Percentiles rank a stretch among this genome's conserved stretches.
These are phyloP conservation scores for Quercus lobata DNA, from an alignment of 331 rosid species.

Conservation along the genomic window DNA sequence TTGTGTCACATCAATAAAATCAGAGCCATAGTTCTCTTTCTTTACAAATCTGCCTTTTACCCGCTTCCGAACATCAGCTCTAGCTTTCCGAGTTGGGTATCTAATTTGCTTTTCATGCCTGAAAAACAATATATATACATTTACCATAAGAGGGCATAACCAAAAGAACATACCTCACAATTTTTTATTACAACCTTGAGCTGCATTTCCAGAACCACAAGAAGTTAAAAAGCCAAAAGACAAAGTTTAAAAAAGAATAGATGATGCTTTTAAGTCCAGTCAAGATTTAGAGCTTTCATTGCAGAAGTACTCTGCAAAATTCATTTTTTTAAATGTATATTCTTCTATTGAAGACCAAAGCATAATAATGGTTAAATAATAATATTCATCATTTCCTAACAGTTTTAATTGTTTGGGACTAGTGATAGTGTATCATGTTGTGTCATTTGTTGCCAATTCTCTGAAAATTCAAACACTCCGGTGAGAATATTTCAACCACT, in stretches of 20 bases:
- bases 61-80: conserved; percentile 34
- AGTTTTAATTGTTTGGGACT: too few species aligned
- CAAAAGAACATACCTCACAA: not conserved
- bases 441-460: too few species aligned
- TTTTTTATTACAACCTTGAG: not conserved
- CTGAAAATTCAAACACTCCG: too few species aligned
- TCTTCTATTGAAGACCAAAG: too few species aligned
- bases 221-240: not conserved
- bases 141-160: conserved; percentile 2
- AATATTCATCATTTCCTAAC: too few species aligned
- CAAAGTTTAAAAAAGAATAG: not conserved
- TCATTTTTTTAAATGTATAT: too few species aligned
- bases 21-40: conserved; percentile 32
- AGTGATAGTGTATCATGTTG: too few species aligned
- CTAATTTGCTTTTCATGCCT: conserved; percentile 48
- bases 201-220: not conserved
- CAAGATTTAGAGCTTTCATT: not conserved
- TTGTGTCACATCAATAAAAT: conserved; percentile 13
- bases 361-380: too few species aligned
- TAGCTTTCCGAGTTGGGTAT: conserved; percentile 40
- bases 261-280: not conserved
- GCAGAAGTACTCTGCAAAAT: too few species aligned
- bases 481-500: too few species aligned
- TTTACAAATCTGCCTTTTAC: conserved; percentile 41
- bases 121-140: conserved; percentile 18